Evolutionary conservation across 345 rosid species (phyloP).

Genomic region (Carallia pectinifolia): DNA sequence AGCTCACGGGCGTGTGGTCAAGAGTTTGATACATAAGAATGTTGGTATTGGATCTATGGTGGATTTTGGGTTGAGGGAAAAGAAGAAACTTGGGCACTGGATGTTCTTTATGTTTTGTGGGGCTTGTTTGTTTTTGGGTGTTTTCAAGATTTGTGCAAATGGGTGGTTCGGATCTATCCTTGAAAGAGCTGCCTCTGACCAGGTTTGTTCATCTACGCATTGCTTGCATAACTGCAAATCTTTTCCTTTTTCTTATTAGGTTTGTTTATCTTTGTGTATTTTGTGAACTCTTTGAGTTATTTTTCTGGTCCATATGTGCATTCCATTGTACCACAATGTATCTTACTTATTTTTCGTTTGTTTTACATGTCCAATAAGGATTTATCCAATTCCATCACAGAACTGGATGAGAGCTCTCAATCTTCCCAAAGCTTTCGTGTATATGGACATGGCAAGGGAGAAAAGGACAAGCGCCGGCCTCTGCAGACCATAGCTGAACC

Average conservation of each 20-base stretch:
- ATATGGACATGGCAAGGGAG: slow-evolving; percentile 40
- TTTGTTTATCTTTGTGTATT: no score
- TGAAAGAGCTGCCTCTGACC: slow-evolving; percentile 50
- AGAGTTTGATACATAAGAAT: slow-evolving; percentile 43
- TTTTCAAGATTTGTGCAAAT: slow-evolving; percentile 77
- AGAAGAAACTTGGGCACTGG: slow-evolving; percentile 79
- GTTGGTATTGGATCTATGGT: slow-evolving; percentile 52
- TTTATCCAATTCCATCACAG: slow-evolving; percentile 33
- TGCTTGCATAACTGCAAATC: no score
- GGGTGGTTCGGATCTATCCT: slow-evolving; percentile 92
- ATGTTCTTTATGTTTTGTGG: slow-evolving; percentile 83
- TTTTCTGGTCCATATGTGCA: neutral
- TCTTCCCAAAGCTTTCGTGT: slow-evolving; percentile 21
- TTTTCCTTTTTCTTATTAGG: no score
- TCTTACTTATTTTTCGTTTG: neutral
- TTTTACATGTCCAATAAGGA: slow-evolving; percentile 33
- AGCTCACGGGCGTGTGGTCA: slow-evolving; percentile 34
- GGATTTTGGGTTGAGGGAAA: slow-evolving; percentile 64
- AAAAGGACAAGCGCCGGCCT: slow-evolving; percentile 44
- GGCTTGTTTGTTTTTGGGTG: slow-evolving; percentile 78
- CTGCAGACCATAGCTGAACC: slow-evolving; percentile 40
- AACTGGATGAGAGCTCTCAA: slow-evolving; percentile 35
- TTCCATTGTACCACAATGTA: slow-evolving; percentile 2
- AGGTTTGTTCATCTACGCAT: slow-evolving; percentile 34
- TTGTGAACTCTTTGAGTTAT: neutral